These are phyloP conservation scores for Cryphonectria japonica DNA, from an alignment of 2,329 filamentous ascomycete genomes.

Conservation along the genomic window DNA sequence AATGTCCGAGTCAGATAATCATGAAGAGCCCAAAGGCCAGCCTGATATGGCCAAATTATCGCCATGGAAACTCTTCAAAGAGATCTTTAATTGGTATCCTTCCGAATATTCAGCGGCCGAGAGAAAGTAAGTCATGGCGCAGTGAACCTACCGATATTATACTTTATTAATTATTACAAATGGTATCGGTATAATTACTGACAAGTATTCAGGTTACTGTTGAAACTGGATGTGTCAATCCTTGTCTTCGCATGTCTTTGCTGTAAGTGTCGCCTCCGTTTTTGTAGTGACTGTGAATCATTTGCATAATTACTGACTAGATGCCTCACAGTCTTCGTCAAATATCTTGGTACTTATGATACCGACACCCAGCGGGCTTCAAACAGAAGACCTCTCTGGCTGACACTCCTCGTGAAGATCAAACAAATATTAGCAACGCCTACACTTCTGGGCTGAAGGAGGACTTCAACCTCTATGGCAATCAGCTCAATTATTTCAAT, in stretches of 20 bases:
- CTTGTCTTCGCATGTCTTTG: constrained; percentile 40
- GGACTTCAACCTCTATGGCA: constrained; percentile 43
- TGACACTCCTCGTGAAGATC: constrained; percentile 31
- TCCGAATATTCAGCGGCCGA: constrained; percentile 38
- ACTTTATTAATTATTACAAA: background rate
- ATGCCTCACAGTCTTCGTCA: constrained; percentile 37
- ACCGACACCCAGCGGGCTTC: background rate
- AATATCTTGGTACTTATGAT: constrained; percentile 39
- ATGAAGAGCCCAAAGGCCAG: background rate
- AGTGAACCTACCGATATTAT: no score
- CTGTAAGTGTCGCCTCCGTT: constrained; percentile 33
- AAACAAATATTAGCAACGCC: constrained; percentile 42
- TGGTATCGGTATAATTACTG: background rate
- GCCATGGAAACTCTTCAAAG: constrained; percentile 36
- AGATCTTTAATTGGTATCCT: constrained; percentile 43
- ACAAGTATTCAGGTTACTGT: constrained; percentile 34
- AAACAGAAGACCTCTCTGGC: background rate
- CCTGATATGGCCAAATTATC: constrained; percentile 26
- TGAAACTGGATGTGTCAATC: constrained; percentile 41
- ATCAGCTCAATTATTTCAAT: constrained; percentile 46
- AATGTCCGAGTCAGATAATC: constrained; percentile 1
- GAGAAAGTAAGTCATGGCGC: constrained; percentile 33
- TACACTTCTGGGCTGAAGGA: constrained; percentile 46
- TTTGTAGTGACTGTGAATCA: background rate
- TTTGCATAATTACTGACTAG: constrained; percentile 7